These are phyloP conservation scores for Warburgia ugandensis DNA, from an alignment of 164 flowering plant genomes.

Conservation along the genomic window DNA sequence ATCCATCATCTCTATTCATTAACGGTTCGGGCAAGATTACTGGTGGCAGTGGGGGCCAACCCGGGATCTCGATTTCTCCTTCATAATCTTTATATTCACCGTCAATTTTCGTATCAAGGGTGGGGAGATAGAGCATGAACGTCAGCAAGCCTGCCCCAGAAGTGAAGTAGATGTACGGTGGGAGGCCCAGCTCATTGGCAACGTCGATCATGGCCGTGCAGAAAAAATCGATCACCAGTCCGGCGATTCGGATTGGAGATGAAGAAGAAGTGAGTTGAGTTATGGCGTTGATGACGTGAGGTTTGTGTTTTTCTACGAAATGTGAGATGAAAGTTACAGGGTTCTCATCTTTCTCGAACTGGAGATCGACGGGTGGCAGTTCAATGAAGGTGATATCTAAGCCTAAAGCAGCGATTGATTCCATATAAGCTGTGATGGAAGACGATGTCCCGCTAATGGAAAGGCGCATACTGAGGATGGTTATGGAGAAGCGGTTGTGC, in stretches of 20 bases:
- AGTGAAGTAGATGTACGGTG: slow-evolving; percentile 9
- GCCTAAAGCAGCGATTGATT: slow-evolving; percentile 2
- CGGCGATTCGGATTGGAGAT: neutral
- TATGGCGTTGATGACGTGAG: neutral
- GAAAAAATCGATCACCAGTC: slow-evolving; percentile 8
- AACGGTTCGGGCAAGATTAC: slow-evolving; percentile 2
- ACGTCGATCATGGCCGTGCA: slow-evolving; percentile 5
- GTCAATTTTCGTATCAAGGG: neutral
- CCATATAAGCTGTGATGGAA: neutral
- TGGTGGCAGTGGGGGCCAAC: slow-evolving; percentile 10
- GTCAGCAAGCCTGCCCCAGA: neutral
- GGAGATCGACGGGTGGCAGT: slow-evolving; percentile 1
- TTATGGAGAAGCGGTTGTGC: slow-evolving; percentile 6
- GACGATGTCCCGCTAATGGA: neutral
- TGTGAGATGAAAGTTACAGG: neutral
- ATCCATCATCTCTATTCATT: neutral
- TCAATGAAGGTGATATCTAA: slow-evolving; percentile 3
- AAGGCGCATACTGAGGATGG: slow-evolving; percentile 4
- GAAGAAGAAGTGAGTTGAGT: neutral
- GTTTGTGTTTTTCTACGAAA: neutral
- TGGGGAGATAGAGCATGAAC: slow-evolving; percentile 14
- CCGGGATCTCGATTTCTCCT: slow-evolving; percentile 5
- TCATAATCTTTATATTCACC: slow-evolving; percentile 1
- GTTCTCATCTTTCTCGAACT: neutral
- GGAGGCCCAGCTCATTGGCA: slow-evolving; percentile 7